These are phyloP conservation scores for Didymella sp. DNA, from an alignment of 2,329 filamentous ascomycete species.

Conservation along the genomic window DNA sequence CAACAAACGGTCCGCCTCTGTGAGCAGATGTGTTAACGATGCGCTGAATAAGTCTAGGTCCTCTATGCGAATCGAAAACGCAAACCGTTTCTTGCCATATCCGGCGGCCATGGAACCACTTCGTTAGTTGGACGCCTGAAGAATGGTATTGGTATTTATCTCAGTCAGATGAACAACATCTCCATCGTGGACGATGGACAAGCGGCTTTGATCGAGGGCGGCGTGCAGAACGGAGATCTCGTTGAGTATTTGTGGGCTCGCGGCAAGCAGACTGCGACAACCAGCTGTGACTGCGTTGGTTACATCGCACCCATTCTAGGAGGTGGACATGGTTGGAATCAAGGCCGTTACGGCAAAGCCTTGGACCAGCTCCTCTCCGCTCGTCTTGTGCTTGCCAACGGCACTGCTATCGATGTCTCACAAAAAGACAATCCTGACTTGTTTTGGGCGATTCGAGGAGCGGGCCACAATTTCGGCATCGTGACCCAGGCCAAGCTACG, in stretches of 20 bases:
- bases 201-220: conserved; percentile 31
- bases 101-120: conserved; percentile 45
- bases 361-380: conserved; percentile 35
- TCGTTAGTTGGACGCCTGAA: conserved; percentile 33
- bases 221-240: conserved; percentile 35
- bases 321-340: conserved; percentile 64
- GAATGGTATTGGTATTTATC: conserved; percentile 12
- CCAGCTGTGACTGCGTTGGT: conserved; percentile 48
- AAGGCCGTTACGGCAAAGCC: conserved; percentile 53
- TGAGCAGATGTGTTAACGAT: neutral
- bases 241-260: conserved; percentile 32
- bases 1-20: conserved; percentile 23
- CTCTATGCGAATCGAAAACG: conserved; percentile 29
- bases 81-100: conserved; percentile 48
- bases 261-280: conserved; percentile 36
- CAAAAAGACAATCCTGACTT: conserved; percentile 46
- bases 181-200: neutral
- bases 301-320: conserved; percentile 65
- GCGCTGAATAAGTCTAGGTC: conserved; percentile 19
- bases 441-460: conserved; percentile 49
- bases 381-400: conserved; percentile 51
- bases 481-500: conserved; percentile 32
- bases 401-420: conserved; percentile 41
- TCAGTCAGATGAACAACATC: conserved; percentile 1
- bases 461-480: conserved; percentile 46